Percentiles rank a stretch among this genome's conserved stretches.
phyloP scores from a whole-genome alignment of 1,284 basidiomycete species.

The Leccinum solheimii region DNA sequence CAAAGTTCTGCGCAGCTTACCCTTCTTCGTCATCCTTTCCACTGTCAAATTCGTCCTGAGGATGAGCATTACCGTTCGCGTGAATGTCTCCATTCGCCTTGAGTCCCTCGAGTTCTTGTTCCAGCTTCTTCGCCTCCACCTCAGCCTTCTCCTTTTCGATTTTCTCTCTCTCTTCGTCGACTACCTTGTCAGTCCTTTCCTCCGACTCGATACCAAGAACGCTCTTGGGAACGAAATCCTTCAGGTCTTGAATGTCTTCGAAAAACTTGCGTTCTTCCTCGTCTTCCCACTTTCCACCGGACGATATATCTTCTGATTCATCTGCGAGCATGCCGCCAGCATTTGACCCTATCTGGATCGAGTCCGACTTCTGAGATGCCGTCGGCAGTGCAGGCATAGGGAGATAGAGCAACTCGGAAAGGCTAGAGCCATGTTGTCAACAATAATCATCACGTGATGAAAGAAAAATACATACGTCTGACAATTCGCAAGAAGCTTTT shows the following conservation, averaged over 20 bases:
- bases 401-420: constrained; percentile 87
- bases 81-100: constrained; percentile 40
- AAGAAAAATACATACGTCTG: constrained; percentile 60
- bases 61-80: constrained; percentile 21
- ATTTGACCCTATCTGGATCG: constrained; percentile 72
- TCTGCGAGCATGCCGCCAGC: constrained; percentile 40
- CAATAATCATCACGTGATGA: neutral
- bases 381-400: constrained; percentile 82
- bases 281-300: constrained; percentile 95
- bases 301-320: constrained; percentile 58
- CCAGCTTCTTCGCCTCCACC: constrained; percentile 65
- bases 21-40: constrained; percentile 50
- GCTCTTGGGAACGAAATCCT: constrained; percentile 86
- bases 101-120: constrained; percentile 63
- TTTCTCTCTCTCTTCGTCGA: constrained; percentile 47
- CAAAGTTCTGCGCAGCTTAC: constrained; percentile 37
- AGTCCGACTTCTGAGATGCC: constrained; percentile 73
- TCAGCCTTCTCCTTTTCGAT: constrained; percentile 51
- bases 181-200: constrained; percentile 41
- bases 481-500: constrained; percentile 84
- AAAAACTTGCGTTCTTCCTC: constrained; percentile 96
- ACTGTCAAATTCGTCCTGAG: constrained; percentile 19
- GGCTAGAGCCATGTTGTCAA: constrained; percentile 42
- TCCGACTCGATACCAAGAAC: constrained; percentile 81
- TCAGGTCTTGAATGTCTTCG: constrained; percentile 90